Evolutionary conservation across 2,329 filamentous ascomycete species (phyloP), one percentile per base, ranked within the genome.

Genomic region (Colletotrichum eleusines): DNA sequence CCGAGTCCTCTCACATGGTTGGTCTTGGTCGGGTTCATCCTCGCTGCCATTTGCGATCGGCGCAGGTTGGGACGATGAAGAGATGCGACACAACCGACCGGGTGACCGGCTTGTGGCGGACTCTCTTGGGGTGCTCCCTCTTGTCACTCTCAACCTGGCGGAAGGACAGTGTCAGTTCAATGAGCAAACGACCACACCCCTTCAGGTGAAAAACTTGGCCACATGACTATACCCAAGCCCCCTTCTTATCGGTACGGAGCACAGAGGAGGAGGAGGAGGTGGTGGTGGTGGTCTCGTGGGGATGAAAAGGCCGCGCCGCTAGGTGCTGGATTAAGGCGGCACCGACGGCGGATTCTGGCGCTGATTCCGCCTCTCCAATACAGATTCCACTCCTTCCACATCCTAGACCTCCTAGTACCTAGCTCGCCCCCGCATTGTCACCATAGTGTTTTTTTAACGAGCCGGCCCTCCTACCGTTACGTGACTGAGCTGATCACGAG

Each of bases 131-230:
- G 53, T 40, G 48, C 18, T 26, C 48, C 57, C 53, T 53, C 38
- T 61, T 38, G 28, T 48, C 44, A 58, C 16, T 57, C 23, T 57
- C 54, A 60, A 18, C 61, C 28, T 54, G 42, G 33, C 9, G 18
- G 20, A 40, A n/a, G 54, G 31, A 38, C 20, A 53, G 57, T 54
- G 59, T 57, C 65, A 63, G 23, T 58, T 59, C 9, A 20, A 55
- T 57, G 63, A n/a, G 55, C 50, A 51, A 35, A 51, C 42, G 33
- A 70, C 58, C 51, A 68, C 58, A 68, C 68, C 68, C 58, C 63
- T 68, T 20, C 55, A 14, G 23, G 42, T 16, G n/a, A n/a, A 57
- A 48, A 57, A n/a, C 26, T 11, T 31, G 23, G 64, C 68, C 68
- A 67, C 68, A 67, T 71, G 68, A 68, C 57, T 54, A 44, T 16